These are phyloP conservation scores for Floccularia luteovirens DNA, from an alignment of 768 basidiomycete species.

Conservation along the genomic window DNA sequence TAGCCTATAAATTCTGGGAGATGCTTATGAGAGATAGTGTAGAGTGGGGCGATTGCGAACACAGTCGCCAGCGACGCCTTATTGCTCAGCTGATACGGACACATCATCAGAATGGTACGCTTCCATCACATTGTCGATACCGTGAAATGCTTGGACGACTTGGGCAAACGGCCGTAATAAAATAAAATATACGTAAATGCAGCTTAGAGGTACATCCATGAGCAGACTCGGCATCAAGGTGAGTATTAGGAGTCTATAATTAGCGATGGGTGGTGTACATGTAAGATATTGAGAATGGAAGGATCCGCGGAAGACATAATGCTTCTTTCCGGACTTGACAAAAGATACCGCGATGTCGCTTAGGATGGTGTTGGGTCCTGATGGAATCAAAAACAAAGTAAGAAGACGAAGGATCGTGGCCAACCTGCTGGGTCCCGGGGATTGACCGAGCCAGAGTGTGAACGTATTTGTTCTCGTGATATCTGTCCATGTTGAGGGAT, in stretches of 20 bases:
- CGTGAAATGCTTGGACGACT: slow-evolving; percentile 17
- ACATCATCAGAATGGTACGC: slow-evolving; percentile 8
- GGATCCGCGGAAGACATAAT: slow-evolving; percentile 18
- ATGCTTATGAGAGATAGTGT: slow-evolving; percentile 33
- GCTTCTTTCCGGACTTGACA: slow-evolving; percentile 20
- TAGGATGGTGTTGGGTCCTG: slow-evolving; percentile 16
- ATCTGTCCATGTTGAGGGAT: slow-evolving; percentile 19
- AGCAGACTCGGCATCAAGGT: no score
- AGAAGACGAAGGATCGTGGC: slow-evolving; percentile 17
- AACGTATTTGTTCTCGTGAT: slow-evolving; percentile 32
- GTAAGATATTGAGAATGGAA: slow-evolving; percentile 9
- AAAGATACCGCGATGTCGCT: slow-evolving; percentile 23
- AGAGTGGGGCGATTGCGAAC: slow-evolving; percentile 41
- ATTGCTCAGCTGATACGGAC: slow-evolving; percentile 27
- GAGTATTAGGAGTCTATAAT: slow-evolving; percentile 9
- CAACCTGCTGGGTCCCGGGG: slow-evolving; percentile 34
- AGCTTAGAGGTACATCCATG: background rate
- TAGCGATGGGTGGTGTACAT: slow-evolving; percentile 12
- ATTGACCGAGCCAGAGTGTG: slow-evolving; percentile 29
- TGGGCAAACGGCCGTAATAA: background rate
- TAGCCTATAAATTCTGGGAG: slow-evolving; percentile 60
- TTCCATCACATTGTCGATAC: slow-evolving; percentile 10
- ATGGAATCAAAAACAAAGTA: slow-evolving; percentile 27
- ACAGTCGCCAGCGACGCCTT: slow-evolving; percentile 29
- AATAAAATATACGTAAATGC: background rate